Evolutionary conservation across 352 stramenopile species (phyloP).

Genomic region (Pythium oligandrum): DNA sequence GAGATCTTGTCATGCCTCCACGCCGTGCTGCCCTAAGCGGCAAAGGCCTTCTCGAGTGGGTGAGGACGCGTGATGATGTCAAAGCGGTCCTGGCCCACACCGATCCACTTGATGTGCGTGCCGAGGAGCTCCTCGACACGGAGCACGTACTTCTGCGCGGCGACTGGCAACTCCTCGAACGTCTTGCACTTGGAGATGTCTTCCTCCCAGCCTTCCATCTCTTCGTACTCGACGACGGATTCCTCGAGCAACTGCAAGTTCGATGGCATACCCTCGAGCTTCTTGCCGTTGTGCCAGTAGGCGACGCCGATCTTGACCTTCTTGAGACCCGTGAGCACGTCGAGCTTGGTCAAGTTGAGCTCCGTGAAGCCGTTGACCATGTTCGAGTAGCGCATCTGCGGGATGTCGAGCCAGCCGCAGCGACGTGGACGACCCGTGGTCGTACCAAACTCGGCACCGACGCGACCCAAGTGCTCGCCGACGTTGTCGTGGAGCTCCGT

Average conservation of each 20-base stretch:
- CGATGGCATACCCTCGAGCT: constrained; percentile 93
- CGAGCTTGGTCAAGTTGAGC: constrained; percentile 99
- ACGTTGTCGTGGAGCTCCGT: constrained; percentile 94
- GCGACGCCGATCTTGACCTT: constrained; percentile 94
- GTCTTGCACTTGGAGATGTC: constrained; percentile 95
- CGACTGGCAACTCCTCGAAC: constrained; percentile 95
- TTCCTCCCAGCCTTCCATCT: constrained; percentile 91
- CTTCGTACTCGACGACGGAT: constrained; percentile 96
- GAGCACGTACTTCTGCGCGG: constrained; percentile 96
- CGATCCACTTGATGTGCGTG: constrained; percentile 98
- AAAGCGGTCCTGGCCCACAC: constrained; percentile 94
- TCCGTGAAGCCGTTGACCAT: constrained; percentile 96
- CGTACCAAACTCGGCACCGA: constrained; percentile 97
- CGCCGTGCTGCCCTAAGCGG: constrained; percentile 1
- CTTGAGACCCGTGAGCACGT: constrained; percentile 97
- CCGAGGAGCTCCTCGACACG: constrained; percentile 96
- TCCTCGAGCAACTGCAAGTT: constrained; percentile 91
- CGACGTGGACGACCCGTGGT: constrained; percentile 96
- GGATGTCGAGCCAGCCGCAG: constrained; percentile 98
- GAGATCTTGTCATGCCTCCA: too few relatives aligned
- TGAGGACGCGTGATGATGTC: constrained; percentile 91
- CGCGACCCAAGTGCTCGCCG: constrained; percentile 86
- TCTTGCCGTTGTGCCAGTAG: constrained; percentile 95
- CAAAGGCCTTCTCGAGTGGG: constrained; percentile 68
- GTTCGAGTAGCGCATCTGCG: constrained; percentile 92